These are phyloP conservation scores for Metschnikowia corniflorae DNA, from an alignment of 805 yeast genomes.

Conservation along the genomic window DNA sequence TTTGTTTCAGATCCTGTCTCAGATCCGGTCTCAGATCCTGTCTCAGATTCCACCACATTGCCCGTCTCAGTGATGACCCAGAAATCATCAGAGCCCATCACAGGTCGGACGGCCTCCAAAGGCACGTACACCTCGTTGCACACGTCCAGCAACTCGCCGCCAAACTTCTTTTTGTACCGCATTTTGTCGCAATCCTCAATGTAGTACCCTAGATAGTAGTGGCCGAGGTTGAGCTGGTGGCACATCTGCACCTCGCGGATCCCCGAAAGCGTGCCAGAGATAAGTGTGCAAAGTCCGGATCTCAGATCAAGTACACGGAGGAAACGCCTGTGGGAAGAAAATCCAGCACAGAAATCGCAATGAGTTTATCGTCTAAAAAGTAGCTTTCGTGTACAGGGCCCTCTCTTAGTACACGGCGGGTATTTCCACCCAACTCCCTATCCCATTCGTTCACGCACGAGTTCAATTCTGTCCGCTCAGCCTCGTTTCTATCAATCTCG, in stretches of 20 bases:
- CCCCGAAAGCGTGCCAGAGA: conserved; percentile 79
- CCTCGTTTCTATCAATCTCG: conserved; percentile 21
- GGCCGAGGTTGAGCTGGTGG: conserved; percentile 41
- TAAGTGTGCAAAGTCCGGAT: conserved; percentile 67
- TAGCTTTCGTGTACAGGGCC: conserved; percentile 83
- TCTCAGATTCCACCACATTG: too few relatives aligned
- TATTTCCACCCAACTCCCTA: too few relatives aligned
- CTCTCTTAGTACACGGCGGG: too few relatives aligned
- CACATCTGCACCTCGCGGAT: conserved; percentile 63
- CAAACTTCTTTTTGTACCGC: conserved; percentile 76
- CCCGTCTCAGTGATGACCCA: conserved; percentile 22
- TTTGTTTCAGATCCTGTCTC: too few relatives aligned
- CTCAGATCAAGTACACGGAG: conserved; percentile 85
- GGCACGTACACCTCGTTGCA: conserved; percentile 44
- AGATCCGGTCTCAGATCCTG: too few relatives aligned
- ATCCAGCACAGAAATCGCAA: conserved; percentile 77
- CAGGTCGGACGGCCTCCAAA: conserved; percentile 25
- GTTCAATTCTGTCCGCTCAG: too few relatives aligned
- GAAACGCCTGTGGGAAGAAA: conserved; percentile 73
- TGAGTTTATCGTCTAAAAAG: conserved; percentile 55
- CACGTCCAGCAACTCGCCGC: conserved; percentile 67
- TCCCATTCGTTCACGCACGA: too few relatives aligned
- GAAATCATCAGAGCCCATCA: conserved; percentile 28
- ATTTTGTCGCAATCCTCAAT: conserved; percentile 77
- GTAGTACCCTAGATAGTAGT: conserved; percentile 78